phyloP scores from a whole-genome alignment of 164 flowering plant genomes.

The Umbilicus rupestris region DNA sequence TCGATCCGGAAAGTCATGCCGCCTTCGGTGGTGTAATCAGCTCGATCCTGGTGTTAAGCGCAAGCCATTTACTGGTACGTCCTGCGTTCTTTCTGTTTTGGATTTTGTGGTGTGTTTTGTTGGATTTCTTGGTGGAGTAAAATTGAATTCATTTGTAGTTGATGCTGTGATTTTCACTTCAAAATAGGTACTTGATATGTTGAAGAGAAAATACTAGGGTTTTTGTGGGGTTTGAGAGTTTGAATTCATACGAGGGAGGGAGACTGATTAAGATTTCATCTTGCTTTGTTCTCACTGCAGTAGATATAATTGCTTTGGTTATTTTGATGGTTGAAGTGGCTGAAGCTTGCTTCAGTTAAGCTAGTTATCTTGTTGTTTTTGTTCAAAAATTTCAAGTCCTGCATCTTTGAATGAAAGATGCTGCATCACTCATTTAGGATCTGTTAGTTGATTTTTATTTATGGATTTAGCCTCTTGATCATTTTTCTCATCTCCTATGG shows the following conservation, averaged over 20 bases:
- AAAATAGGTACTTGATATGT: background rate
- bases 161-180: background rate
- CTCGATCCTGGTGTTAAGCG: slow-evolving; percentile 61
- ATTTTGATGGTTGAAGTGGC: background rate
- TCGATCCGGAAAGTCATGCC: slow-evolving; percentile 49
- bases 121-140: background rate
- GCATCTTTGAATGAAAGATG: background rate
- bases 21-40: slow-evolving; percentile 53
- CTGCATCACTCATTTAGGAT: background rate
- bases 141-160: background rate
- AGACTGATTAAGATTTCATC: background rate
- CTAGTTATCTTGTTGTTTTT: background rate
- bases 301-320: background rate
- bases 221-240: background rate
- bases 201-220: background rate
- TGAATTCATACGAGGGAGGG: background rate
- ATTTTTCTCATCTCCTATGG: background rate
- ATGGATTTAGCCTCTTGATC: background rate
- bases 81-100: background rate
- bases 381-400: background rate
- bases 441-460: background rate
- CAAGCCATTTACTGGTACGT: slow-evolving; percentile 59
- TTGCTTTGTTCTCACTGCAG: background rate
- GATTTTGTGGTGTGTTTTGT: background rate
- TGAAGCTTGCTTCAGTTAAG: background rate